Evolutionary conservation across 306 rosid species (phyloP).

Genomic region (Vigna radiata): DNA sequence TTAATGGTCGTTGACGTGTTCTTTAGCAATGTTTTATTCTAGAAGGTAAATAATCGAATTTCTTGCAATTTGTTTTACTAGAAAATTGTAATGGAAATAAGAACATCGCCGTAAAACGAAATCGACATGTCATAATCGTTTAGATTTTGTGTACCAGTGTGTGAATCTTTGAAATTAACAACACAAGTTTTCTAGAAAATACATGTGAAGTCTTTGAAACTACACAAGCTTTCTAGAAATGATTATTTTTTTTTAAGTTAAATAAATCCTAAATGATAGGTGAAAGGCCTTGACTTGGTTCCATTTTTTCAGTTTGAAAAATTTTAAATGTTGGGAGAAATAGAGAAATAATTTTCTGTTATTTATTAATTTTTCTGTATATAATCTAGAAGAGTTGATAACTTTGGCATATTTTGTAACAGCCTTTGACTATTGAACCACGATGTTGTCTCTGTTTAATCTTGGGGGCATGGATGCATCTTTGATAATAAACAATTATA

Average conservation of each 20-base stretch:
- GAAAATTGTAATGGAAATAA: not conserved
- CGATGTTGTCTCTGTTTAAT: too few relatives aligned
- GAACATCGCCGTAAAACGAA: not conserved
- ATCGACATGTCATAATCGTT: not conserved
- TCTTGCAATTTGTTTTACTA: not conserved
- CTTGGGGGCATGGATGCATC: too few relatives aligned
- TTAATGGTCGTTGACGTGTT: not conserved
- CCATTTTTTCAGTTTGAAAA: not conserved
- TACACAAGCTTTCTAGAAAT: conserved; percentile 22
- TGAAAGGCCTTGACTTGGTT: not conserved
- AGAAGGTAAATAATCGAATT: not conserved
- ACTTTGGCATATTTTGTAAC: not conserved
- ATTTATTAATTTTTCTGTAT: not conserved
- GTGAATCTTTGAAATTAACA: conserved; percentile 13
- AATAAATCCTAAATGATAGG: not conserved
- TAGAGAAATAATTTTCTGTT: too few relatives aligned
- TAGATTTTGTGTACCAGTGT: not conserved
- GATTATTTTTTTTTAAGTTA: not conserved
- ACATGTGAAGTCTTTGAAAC: conserved; percentile 18
- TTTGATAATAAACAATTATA: too few relatives aligned
- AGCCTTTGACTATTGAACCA: not conserved
- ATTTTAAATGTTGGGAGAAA: not conserved
- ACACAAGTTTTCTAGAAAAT: conserved; percentile 3
- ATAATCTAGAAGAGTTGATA: not conserved
- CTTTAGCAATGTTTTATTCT: not conserved